phyloP scores from a whole-genome alignment of 2,329 filamentous ascomycete genomes.

The Trichoderma cornu-damae region DNA sequence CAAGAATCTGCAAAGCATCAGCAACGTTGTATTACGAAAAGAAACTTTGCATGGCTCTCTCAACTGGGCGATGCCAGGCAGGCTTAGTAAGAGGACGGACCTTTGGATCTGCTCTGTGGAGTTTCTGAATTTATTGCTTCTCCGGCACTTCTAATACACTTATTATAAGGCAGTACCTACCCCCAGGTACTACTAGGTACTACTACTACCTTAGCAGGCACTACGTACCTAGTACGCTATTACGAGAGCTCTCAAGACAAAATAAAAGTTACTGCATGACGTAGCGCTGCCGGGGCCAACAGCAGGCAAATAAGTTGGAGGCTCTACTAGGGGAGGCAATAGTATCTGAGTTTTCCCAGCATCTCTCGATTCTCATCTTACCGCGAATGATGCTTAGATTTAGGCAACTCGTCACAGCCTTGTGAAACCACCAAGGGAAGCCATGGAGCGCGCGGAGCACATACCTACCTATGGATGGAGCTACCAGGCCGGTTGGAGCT shows the following conservation, averaged over 20 bases:
- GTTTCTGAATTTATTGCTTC: no score
- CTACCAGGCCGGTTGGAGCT: no score
- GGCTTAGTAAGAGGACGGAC: no score
- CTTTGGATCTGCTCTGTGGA: no score
- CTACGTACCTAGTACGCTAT: not conserved
- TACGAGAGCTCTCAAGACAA: not conserved
- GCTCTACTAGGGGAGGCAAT: not conserved
- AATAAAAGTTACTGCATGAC: slow-evolving; percentile 4
- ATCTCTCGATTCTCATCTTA: not conserved
- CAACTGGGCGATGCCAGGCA: no score
- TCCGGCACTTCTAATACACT: no score
- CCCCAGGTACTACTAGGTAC: no score
- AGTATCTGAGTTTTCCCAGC: not conserved
- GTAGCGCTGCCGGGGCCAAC: not conserved
- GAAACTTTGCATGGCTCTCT: no score
- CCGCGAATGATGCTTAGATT: not conserved
- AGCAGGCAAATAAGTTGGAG: not conserved
- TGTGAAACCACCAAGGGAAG: not conserved
- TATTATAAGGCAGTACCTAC: no score
- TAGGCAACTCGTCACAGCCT: not conserved
- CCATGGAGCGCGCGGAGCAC: not conserved
- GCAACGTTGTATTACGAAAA: not conserved
- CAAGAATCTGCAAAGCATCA: not conserved
- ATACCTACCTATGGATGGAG: not conserved
- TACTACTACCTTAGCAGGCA: no score